Evolutionary conservation across 2,329 filamentous ascomycete genomes (phyloP).

Genomic region (Trichoderma atrobrunneum): DNA sequence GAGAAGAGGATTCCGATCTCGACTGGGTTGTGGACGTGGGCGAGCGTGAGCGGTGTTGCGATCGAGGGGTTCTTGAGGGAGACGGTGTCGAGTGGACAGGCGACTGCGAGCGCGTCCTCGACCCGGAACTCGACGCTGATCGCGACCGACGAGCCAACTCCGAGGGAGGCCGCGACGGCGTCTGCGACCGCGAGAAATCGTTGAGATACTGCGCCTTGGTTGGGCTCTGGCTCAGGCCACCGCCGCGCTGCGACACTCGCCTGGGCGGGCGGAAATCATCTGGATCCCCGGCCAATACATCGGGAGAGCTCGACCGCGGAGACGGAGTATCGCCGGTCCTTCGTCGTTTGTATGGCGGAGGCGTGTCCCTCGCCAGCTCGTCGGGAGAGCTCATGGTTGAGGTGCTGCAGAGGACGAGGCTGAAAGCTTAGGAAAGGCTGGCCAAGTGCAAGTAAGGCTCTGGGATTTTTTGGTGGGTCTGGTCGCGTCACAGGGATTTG

Average conservation of each 20-base stretch:
- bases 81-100: conserved; percentile 33
- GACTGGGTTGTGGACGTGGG: conserved; percentile 33
- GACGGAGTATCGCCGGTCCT: conserved; percentile 33
- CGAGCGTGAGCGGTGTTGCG: conserved; percentile 31
- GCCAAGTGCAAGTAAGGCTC: conserved; percentile 15
- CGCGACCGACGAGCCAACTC: conserved; percentile 31
- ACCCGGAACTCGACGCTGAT: conserved; percentile 36
- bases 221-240: conserved; percentile 25
- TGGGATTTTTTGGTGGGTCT: conserved; percentile 18
- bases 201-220: conserved; percentile 25
- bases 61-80: conserved; percentile 24
- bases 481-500: conserved; percentile 9
- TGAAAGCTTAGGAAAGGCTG: conserved; percentile 12
- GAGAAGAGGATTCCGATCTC: conserved; percentile 30
- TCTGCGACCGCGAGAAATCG: conserved; percentile 18
- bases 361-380: conserved; percentile 27
- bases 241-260: conserved; percentile 16
- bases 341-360: conserved; percentile 32
- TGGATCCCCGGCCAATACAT: conserved; percentile 21
- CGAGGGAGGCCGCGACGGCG: conserved; percentile 28
- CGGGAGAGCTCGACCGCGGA: conserved; percentile 27
- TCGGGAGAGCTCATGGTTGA: conserved; percentile 32
- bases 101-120: conserved; percentile 40
- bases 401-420: conserved; percentile 19
- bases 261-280: conserved; percentile 10